Evolutionary conservation across 805 yeast genomes (phyloP).

Genomic region (Starmerella sp.): DNA sequence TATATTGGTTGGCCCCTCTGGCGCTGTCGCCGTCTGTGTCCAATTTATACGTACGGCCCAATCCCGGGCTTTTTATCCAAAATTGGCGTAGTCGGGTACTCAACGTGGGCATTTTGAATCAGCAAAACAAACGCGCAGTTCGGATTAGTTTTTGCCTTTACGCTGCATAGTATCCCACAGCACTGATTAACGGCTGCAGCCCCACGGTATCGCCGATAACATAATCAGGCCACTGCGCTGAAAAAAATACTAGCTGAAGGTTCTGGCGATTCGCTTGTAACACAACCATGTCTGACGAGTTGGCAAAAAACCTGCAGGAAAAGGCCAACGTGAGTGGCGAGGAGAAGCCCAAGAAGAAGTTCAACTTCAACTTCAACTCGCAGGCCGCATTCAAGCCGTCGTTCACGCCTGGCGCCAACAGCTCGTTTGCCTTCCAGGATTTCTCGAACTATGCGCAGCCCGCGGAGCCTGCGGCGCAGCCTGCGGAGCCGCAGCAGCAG

Average conservation of each 20-base stretch:
- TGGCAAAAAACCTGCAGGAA: slow-evolving; percentile 24
- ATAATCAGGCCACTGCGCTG: background rate
- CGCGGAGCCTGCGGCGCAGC: background rate
- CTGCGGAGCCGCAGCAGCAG: slow-evolving; percentile 8
- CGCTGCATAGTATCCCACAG: no score
- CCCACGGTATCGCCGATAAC: background rate
- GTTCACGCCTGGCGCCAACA: slow-evolving; percentile 13
- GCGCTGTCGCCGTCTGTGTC: no score
- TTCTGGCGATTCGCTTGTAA: background rate
- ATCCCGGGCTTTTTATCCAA: no score
- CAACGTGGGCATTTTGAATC: no score
- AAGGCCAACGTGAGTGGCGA: slow-evolving; percentile 21
- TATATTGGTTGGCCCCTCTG: no score
- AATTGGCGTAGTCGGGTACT: no score
- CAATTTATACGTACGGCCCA: no score
- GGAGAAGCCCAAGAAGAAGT: slow-evolving; percentile 22
- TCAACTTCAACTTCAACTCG: slow-evolving; percentile 22
- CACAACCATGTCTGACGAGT: slow-evolving; percentile 21
- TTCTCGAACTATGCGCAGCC: slow-evolving; percentile 23
- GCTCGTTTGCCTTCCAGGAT: slow-evolving; percentile 22
- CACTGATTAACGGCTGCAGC: no score
- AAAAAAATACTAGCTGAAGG: background rate
- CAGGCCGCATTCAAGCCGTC: slow-evolving; percentile 17
- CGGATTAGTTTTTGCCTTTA: no score
- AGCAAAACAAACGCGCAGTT: no score